Conservation (phyloP, 139 green algal genomes). For the Axilococcus clingmanii region DNA sequence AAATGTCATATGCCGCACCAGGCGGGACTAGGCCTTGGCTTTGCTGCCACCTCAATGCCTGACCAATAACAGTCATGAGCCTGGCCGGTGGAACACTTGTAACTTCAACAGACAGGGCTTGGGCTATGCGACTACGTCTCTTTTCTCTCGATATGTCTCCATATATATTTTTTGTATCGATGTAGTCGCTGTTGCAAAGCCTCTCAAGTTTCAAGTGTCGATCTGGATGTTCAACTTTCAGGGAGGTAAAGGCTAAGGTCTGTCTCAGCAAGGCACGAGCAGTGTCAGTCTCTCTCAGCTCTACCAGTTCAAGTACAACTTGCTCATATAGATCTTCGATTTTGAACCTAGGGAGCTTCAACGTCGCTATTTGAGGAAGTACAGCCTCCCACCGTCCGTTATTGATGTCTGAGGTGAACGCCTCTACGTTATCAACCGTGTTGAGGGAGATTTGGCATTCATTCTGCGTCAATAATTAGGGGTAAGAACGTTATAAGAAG, state of each 20-base stretch:
- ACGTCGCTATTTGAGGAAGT: conserved; percentile 66
- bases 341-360: conserved; percentile 80
- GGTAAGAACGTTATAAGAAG: background rate
- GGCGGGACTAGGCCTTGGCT: conserved; percentile 76
- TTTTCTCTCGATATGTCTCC: conserved; percentile 71
- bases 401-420: conserved; percentile 82
- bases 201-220: conserved; percentile 76
- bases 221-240: conserved; percentile 80
- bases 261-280: conserved; percentile 83
- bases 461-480: conserved; percentile 39
- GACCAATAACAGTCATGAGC: conserved; percentile 90
- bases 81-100: conserved; percentile 71
- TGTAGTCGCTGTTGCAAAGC: conserved; percentile 59
- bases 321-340: conserved; percentile 93
- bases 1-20: conserved; percentile 85
- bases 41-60: conserved; percentile 91
- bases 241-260: conserved; percentile 64
- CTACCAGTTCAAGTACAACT: conserved; percentile 92
- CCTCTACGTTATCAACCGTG: conserved; percentile 85
- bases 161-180: conserved; percentile 75
- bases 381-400: conserved; percentile 84
- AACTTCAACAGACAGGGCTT: conserved; percentile 76
- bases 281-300: conserved; percentile 87
- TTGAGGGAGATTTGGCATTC: conserved; percentile 92
- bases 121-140: conserved; percentile 64